A percentile compares a stretch with the other conserved stretches of the same genome.
Evolutionary conservation across 1,284 basidiomycete genomes (phyloP).

Genomic region (Tilletiopsis washingtonensis): DNA sequence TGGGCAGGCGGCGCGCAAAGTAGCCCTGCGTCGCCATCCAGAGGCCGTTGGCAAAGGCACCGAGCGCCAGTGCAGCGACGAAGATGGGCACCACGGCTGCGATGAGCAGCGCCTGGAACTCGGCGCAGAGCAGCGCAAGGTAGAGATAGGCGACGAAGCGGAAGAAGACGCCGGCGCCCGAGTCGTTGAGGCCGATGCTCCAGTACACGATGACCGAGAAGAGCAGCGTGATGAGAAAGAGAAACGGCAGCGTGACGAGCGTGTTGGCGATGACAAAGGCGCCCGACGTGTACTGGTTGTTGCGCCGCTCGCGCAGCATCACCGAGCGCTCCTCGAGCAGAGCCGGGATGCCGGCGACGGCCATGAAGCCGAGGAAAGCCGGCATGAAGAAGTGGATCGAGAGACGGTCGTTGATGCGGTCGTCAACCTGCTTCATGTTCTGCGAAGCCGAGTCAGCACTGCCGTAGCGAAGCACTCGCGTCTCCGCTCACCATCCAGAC

Average conservation of each 20-base stretch:
- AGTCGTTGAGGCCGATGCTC: conserved; percentile 51
- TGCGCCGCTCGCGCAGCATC: conserved; percentile 47
- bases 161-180: conserved; percentile 55
- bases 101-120: conserved; percentile 56
- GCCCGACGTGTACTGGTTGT: conserved; percentile 45
- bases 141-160: conserved; percentile 56
- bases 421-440: conserved; percentile 49
- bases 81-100: conserved; percentile 57
- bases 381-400: conserved; percentile 47
- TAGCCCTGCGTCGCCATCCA: conserved; percentile 53
- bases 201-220: conserved; percentile 46
- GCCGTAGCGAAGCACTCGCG: too few species aligned
- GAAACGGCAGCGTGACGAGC: conserved; percentile 46
- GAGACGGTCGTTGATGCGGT: conserved; percentile 47
- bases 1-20: conserved; percentile 55
- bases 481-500: conserved; percentile 61
- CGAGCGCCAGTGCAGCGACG: conserved; percentile 58
- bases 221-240: conserved; percentile 42
- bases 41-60: conserved; percentile 58
- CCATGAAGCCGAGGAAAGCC: conserved; percentile 58
- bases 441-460: too few species aligned
- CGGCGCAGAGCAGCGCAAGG: conserved; percentile 57
- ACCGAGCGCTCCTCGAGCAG: conserved; percentile 50
- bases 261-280: conserved; percentile 38
- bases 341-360: conserved; percentile 49